These are phyloP conservation scores for Sugiyamaella qingdaonensis DNA, from an alignment of 805 yeast genomes.

Conservation along the genomic window DNA sequence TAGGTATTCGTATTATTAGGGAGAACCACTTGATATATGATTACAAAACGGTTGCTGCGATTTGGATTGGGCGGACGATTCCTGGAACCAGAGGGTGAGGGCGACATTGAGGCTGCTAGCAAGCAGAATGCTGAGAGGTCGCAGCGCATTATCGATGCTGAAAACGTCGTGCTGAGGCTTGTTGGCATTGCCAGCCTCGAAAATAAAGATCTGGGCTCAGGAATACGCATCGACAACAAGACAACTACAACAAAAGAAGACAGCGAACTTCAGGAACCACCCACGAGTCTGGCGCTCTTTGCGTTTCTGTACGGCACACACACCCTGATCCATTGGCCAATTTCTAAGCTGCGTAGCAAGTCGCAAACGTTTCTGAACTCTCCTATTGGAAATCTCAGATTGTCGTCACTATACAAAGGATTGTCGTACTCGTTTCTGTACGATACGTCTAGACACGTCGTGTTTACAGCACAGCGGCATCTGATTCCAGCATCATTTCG, in stretches of 20 bases:
- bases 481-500: not conserved
- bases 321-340: constrained; percentile 11
- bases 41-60: constrained; percentile 21
- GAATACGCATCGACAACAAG: not conserved
- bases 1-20: no score
- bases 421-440: not conserved
- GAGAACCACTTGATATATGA: constrained; percentile 11
- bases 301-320: not conserved
- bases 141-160: constrained; percentile 10
- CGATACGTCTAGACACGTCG: not conserved
- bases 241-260: not conserved
- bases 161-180: constrained; percentile 9
- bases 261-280: not conserved
- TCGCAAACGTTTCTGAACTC: constrained; percentile 4
- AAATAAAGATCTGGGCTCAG: not conserved
- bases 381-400: not conserved
- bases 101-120: constrained; percentile 5
- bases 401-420: constrained; percentile 6
- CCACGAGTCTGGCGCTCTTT: not conserved
- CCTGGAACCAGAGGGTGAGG: constrained; percentile 16
- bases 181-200: constrained; percentile 7
- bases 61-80: constrained; percentile 25
- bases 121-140: constrained; percentile 3
- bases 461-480: not conserved
- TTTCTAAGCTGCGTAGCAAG: constrained; percentile 5